Conservation (phyloP, 495 filamentous ascomycete genomes). For the Astrothelium subdiscretum region DNA sequence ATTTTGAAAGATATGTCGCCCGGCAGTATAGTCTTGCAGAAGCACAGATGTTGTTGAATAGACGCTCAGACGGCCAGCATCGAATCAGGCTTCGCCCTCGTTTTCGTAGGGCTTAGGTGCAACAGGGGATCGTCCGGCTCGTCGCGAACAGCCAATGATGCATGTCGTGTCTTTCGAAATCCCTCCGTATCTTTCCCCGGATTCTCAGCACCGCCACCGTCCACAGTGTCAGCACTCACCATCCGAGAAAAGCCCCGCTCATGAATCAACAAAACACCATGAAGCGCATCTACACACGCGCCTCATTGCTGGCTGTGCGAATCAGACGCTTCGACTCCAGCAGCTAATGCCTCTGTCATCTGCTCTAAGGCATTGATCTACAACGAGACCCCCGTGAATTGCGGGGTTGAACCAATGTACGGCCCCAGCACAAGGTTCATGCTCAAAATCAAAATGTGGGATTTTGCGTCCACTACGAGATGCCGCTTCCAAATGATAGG, state of each 20-base stretch:
- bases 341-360: background rate
- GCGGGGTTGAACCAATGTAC: background rate
- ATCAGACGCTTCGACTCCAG: background rate
- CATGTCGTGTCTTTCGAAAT: background rate
- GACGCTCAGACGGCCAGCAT: background rate
- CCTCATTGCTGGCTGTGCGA: background rate
- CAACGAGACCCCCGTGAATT: background rate
- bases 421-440: background rate
- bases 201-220: background rate
- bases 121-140: background rate
- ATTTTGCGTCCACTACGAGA: background rate
- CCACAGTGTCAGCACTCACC: background rate
- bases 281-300: background rate
- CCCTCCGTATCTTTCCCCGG: background rate
- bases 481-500: background rate
- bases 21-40: too few relatives aligned
- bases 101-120: background rate
- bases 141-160: background rate
- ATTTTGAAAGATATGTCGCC: too few relatives aligned
- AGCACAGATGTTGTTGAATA: background rate
- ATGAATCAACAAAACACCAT: background rate
- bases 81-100: background rate
- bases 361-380: background rate
- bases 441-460: background rate
- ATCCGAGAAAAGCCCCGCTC: background rate